phyloP scores from a whole-genome alignment of 495 filamentous ascomycete species.

The Ascobolus immersus region DNA sequence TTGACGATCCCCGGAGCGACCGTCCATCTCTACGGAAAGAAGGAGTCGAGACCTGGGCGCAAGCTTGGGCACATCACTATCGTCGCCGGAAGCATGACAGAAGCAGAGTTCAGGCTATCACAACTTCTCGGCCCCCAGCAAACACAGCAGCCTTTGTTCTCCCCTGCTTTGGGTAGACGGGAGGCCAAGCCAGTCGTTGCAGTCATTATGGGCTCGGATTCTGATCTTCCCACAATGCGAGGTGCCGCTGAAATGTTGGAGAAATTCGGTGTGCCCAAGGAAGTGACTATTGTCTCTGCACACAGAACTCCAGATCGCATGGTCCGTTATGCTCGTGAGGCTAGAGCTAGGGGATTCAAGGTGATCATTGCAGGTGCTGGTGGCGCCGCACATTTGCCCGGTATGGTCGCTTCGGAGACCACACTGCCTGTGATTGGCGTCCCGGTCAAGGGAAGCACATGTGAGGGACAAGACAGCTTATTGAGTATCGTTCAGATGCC shows the following conservation, averaged over 20 bases:
- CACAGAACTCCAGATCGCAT: slow-evolving; percentile 75
- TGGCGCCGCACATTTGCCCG: slow-evolving; percentile 74
- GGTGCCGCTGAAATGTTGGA: slow-evolving; percentile 52
- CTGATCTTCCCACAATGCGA: slow-evolving; percentile 56
- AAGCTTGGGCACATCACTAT: slow-evolving; percentile 93
- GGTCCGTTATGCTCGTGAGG: slow-evolving; percentile 44
- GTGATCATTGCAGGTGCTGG: slow-evolving; percentile 90
- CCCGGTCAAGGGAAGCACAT: slow-evolving; percentile 59
- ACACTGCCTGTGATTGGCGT: slow-evolving; percentile 82
- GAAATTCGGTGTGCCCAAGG: slow-evolving; percentile 48
- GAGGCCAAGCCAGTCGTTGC: slow-evolving; percentile 35
- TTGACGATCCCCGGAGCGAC: slow-evolving; percentile 32
- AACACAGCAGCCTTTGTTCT: slow-evolving; percentile 13
- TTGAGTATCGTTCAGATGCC: slow-evolving; percentile 91
- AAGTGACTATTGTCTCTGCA: slow-evolving; percentile 69
- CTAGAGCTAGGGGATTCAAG: slow-evolving; percentile 43
- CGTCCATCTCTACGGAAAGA: slow-evolving; percentile 84
- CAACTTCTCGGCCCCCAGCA: slow-evolving; percentile 1
- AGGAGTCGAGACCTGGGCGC: slow-evolving; percentile 50
- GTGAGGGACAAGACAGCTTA: slow-evolving; percentile 76
- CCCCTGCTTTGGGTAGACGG: slow-evolving; percentile 2
- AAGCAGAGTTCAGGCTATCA: no score
- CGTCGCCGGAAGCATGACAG: slow-evolving; percentile 37
- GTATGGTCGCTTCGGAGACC: slow-evolving; percentile 71
- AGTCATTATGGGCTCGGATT: slow-evolving; percentile 89